phyloP scores from a whole-genome alignment of 129 eudicot genomes.

The Erigeron canadensis region DNA sequence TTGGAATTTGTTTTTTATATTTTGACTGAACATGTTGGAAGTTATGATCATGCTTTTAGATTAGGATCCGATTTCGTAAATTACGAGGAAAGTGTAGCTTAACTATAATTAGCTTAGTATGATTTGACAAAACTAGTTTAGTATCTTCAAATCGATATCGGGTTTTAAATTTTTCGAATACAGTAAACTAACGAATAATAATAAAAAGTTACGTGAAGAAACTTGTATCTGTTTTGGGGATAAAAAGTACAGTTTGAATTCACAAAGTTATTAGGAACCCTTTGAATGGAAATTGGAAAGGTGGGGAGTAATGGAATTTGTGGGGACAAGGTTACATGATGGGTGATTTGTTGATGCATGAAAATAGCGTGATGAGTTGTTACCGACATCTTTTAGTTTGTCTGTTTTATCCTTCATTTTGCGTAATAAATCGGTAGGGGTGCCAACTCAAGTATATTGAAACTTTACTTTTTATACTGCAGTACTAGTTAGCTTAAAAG shows the following conservation, averaged over 20 bases:
- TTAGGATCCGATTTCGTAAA: neutral
- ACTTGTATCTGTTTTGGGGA: neutral
- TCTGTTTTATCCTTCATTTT: neutral
- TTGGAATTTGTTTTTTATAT: neutral
- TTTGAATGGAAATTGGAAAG: neutral
- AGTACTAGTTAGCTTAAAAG: conserved; percentile 82
- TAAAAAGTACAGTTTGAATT: neutral
- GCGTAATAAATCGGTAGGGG: neutral
- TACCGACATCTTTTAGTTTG: neutral
- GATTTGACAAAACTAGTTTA: conserved; percentile 11
- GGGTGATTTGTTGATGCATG: conserved; percentile 26
- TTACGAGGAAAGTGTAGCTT: neutral
- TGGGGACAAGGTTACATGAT: conserved; percentile 8
- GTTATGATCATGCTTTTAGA: conserved; percentile 4
- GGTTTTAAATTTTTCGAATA: too few relatives aligned
- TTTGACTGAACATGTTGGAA: conserved; percentile 1
- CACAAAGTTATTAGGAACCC: neutral
- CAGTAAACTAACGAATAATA: too few relatives aligned
- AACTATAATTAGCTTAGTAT: neutral
- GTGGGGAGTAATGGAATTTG: neutral
- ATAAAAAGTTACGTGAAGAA: neutral
- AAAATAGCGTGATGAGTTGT: conserved; percentile 17
- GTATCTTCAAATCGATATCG: too few relatives aligned
- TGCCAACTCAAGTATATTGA: neutral
- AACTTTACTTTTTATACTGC: conserved; percentile 24